Conservation (phyloP, 2,329 filamentous ascomycete genomes). For the Hymenoscyphus albidus region DNA sequence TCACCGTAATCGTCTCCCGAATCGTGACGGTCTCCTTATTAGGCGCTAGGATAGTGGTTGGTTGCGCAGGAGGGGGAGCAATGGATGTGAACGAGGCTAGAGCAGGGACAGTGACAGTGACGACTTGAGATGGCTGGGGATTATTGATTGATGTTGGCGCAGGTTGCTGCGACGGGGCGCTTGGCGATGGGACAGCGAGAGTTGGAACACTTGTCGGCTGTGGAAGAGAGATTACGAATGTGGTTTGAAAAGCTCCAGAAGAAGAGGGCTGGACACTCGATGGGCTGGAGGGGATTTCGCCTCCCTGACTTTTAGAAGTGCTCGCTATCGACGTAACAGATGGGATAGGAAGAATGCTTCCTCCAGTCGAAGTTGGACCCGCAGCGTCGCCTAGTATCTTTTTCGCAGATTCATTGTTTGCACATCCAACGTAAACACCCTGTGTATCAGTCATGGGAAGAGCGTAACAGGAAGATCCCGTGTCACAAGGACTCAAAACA, state of each 20-base stretch:
- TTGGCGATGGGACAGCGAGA: background rate
- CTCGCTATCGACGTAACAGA: background rate
- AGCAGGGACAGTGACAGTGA: background rate
- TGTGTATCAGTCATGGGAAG: slow-evolving; percentile 2
- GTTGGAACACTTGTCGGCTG: background rate
- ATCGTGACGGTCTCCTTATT: background rate
- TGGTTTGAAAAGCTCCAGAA: background rate
- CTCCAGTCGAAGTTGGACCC: background rate
- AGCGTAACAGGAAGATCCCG: background rate
- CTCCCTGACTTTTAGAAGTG: background rate
- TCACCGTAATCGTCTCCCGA: background rate
- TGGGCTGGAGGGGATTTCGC: background rate
- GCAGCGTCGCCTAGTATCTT: background rate
- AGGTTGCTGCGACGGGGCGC: background rate
- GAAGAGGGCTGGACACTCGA: background rate
- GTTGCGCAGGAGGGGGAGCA: background rate
- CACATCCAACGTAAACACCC: background rate
- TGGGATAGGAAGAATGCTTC: background rate
- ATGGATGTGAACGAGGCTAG: background rate
- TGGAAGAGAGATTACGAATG: background rate
- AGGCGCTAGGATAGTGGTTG: background rate
- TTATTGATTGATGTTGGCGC: background rate
- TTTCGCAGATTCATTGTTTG: background rate
- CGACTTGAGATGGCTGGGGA: background rate
- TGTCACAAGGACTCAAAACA: background rate